Base-by-base conservation (phyloP, 805 yeast genomes). In the Brettanomyces custersianus region DNA sequence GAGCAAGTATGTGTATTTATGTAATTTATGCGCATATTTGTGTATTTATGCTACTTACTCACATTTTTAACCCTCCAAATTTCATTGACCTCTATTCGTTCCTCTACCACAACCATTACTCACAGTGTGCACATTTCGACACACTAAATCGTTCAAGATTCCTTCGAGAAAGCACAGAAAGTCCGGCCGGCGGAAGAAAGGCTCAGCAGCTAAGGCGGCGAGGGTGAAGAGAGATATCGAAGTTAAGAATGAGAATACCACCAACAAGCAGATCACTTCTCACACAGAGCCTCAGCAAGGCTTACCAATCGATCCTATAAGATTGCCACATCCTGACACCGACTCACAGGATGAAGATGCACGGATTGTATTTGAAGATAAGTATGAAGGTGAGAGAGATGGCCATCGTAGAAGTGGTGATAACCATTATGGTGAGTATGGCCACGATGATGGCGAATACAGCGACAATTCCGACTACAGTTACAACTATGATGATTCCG, bases 391-490 rank as follows among this genome's bases (percentile, higher is more conserved):
- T 11, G 20, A 20, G 35, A 17, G 8, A 15, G 34, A 20, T 8
- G 13, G 10, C 26, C 37, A 15, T 37, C 12, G 15, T 11, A 12
- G 10, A 10, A 22, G 19, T 15, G 23, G 11, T 3, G 32, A n/a
- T 18, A 39, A 31, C 23, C 34, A 30, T 3, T 19, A 29, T 7
- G 29, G 18, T n/a, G 35, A 24, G 21, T 24, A 21, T 10, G 36
- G n/a, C 10, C 28, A 34, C 18, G 34, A 26, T 2, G 28, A 20
- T 12, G 28, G 25, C 22, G 29, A 8, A 15, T 2, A 18, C 5
- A 20, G 13, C n/a, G 20, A 22, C 13, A 13, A 28, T 18, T 18
- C 2, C 10, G 34, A 38, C 6, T 31, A 22, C n/a, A 16, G 5
- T 16, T 31, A n/a, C 4, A 25, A 21, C 20, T 11, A 22, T 4